Base-by-base conservation (phyloP, 2,329 filamentous ascomycete genomes). In the Ascochyta pisi region DNA sequence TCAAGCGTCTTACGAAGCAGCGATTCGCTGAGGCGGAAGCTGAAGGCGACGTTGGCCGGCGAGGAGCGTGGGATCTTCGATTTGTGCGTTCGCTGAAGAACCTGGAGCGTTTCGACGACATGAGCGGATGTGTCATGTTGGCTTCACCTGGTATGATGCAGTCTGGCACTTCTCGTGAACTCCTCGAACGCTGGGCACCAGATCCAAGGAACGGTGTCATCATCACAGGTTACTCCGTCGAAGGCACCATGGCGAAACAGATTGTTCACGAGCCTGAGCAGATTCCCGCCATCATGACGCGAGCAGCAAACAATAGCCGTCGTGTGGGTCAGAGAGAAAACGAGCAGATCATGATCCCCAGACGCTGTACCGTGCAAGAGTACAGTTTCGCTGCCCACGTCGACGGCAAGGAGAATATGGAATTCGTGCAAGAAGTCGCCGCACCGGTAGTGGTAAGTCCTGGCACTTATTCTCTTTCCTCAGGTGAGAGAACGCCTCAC, bases 111-210 rank as follows among this genome's bases (percentile, higher is more conserved):
- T 99, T 99, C 70, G 95, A 99, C 69, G 95, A 99, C 76, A 86
- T 97, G 10, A 95, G 94, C 39, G 88, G 91, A 7, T 98, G 95
- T 73, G 93, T 99, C 50, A 98, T 99, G 91, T 86, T 99, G 50
- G 95, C 95, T 5, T 96, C 91, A 66, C 95, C 95, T 0, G 95
- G 95, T 87, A 98, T 99, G 95, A 82, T 99, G 66, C 94, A 99
- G 73, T 98, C 94, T 54, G 95, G 95, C 46, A 94, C 96, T 16
- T 96, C 92, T 68, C 84, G 95, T 73, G 92, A 97, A 73, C 81
- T 99, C 9, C 84, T 99, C 4, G 95, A 99, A 79, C 82, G 94
- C 67, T 99, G 95, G 95, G 94, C 94, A 1, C 95, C 95, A 0
- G 96, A 91, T 76, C 90, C 95, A 61, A 93, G 95, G 75, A 99